Base-by-base conservation (phyloP, 306 rosid species). In the Prunus dulcis region DNA sequence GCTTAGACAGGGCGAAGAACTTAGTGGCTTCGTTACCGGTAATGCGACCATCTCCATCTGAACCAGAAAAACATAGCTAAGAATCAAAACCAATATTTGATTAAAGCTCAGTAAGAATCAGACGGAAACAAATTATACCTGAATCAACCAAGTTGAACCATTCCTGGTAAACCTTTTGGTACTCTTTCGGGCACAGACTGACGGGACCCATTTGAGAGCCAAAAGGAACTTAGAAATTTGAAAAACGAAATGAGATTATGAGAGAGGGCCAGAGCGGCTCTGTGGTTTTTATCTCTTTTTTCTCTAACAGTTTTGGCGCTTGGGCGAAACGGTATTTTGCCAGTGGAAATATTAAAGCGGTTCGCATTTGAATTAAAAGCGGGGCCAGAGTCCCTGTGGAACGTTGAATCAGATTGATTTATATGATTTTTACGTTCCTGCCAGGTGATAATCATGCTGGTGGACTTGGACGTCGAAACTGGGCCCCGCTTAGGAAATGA, bases 91-190 rank as follows among this genome's bases (percentile, higher is more conserved):
- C 15, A 53, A 45, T 41, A 2, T 63, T 27, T 3, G 9, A 71
- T 41, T 14, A 46, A 49, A 32, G 11, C 45, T 30, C 19, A 34
- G 15, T 0, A 0, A 0, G 14, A 66, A 19, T 25, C 7, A 27
- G 28, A 12, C 11, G 15, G 49, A 11, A 55, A 20, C 12, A 8
- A 46, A 63, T 47, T 2, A 56, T 13, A 93, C 97, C 97, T 85
- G 96, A 91, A 86, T 94, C 97, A 20, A 93, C 96, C 11, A 84
- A 51, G 78, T 78, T 73, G 89, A 92, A 94, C 98, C 98, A 94
- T 51, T 92, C 88, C 73, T 88, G 88, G 75, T 86, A 94, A 71
- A 89, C 85, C 71, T 77, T 85, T 53, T 81, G 82, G 63, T 85
- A 85, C 72, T 93, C 96, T 75, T 89, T 88, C 1, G 93, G 75